phyloP scores from a whole-genome alignment of 1,284 basidiomycete genomes.

The Cystobasidium slooffiae region DNA sequence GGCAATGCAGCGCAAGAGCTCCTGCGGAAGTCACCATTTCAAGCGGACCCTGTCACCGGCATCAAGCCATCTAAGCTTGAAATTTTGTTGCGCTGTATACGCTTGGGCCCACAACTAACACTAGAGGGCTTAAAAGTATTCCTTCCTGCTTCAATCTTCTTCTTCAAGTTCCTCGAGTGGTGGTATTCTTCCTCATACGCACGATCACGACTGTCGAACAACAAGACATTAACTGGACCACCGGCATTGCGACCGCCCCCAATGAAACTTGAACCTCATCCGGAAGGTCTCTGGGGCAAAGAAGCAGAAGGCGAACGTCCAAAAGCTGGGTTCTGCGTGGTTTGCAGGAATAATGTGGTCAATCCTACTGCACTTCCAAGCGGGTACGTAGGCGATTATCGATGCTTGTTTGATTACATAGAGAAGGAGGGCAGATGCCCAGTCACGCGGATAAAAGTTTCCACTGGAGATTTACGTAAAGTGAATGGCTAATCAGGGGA shows the following conservation, averaged over 20 bases:
- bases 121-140: conserved; percentile 68
- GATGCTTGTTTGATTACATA: conserved; percentile 84
- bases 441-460: conserved; percentile 75
- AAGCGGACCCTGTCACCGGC: conserved; percentile 4
- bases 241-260: conserved; percentile 72
- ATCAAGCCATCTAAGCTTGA: conserved; percentile 8
- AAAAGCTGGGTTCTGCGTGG: conserved; percentile 78
- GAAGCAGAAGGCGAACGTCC: conserved; percentile 61
- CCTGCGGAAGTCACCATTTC: conserved; percentile 44
- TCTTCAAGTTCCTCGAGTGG: conserved; percentile 98
- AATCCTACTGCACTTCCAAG: conserved; percentile 90
- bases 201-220: conserved; percentile 66
- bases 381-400: conserved; percentile 95
- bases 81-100: conserved; percentile 17
- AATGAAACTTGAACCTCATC: conserved; percentile 60
- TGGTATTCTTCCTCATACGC: conserved; percentile 97
- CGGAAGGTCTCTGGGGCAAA: conserved; percentile 32
- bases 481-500: conserved; percentile 62
- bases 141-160: conserved; percentile 89
- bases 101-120: conserved; percentile 34
- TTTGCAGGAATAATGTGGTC: conserved; percentile 75
- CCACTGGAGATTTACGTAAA: conserved; percentile 81
- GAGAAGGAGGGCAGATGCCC: conserved; percentile 80
- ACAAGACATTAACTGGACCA: conserved; percentile 64
- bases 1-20: conserved; percentile 58